Evolutionary conservation across 1,139 yeast species (phyloP).

Genomic region (Magnusiomyces fungicola): DNA sequence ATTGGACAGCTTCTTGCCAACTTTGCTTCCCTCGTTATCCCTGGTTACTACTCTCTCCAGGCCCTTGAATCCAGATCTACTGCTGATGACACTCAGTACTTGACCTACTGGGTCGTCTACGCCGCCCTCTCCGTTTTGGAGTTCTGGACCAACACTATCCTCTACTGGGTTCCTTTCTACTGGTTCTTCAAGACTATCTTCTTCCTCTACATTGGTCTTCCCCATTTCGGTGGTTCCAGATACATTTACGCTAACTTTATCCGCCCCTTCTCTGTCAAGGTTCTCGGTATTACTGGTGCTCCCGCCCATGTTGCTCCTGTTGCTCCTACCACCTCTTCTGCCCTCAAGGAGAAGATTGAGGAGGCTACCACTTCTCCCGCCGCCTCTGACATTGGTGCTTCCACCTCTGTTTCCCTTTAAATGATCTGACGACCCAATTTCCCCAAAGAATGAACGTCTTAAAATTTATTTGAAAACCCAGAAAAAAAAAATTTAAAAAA

Average conservation of each 20-base stretch:
- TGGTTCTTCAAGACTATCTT: conserved; percentile 87
- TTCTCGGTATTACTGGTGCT: conserved; percentile 31
- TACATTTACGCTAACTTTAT: conserved; percentile 56
- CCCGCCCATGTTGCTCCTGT: conserved; percentile 25
- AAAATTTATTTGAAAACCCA: no score
- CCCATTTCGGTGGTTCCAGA: conserved; percentile 80
- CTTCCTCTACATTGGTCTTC: conserved; percentile 82
- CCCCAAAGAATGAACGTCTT: not conserved
- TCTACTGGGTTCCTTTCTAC: conserved; percentile 94
- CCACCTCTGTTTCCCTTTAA: not conserved
- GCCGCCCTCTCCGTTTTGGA: conserved; percentile 86
- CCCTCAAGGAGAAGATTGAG: conserved; percentile 29
- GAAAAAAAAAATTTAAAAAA: no score
- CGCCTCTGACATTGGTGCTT: conserved; percentile 15
- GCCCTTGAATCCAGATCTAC: conserved; percentile 69
- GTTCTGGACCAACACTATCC: conserved; percentile 89
- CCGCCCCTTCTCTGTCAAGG: conserved; percentile 64
- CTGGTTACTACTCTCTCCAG: conserved; percentile 79
- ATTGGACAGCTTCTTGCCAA: conserved; percentile 89
- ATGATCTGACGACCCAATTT: not conserved
- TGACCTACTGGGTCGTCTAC: conserved; percentile 96
- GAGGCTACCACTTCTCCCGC: conserved; percentile 23
- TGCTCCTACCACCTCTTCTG: conserved; percentile 28
- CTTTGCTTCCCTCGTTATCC: conserved; percentile 83
- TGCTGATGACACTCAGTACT: conserved; percentile 74